Percentiles rank a stretch among this genome's conserved stretches.
Evolutionary conservation across 257 asterid species (phyloP).

Genomic region (Thymus mandschuricus): DNA sequence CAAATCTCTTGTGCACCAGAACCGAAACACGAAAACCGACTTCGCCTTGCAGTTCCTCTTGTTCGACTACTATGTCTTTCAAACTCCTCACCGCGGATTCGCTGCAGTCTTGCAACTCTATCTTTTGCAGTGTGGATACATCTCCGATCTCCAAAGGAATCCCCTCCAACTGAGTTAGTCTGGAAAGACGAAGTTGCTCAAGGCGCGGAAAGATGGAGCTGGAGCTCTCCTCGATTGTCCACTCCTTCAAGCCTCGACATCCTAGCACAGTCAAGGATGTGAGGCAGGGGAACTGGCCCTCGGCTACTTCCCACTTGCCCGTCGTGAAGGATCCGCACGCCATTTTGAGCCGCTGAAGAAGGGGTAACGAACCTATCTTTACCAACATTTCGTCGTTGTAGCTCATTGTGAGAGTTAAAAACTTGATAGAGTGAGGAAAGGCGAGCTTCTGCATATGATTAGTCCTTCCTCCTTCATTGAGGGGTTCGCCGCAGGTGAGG

Average conservation of each 20-base stretch:
- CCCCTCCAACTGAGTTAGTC: slow-evolving; percentile 8
- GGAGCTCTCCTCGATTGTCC: not conserved
- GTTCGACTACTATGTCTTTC: slow-evolving; percentile 16
- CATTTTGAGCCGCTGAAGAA: not conserved
- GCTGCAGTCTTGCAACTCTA: slow-evolving; percentile 7
- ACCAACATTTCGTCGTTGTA: not conserved
- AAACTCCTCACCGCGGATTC: not conserved
- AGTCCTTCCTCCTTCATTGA: not conserved
- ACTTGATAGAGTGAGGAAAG: slow-evolving; percentile 6
- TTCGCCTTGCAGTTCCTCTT: slow-evolving; percentile 1
- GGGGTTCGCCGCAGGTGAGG: not conserved
- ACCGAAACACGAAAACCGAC: not conserved
- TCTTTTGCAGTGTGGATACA: not conserved
- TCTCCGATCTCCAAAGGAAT: slow-evolving; percentile 26
- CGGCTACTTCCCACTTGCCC: not conserved
- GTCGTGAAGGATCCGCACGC: not conserved
- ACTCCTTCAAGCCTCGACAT: not conserved
- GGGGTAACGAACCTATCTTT: not conserved
- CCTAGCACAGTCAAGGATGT: not conserved
- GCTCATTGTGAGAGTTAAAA: not conserved
- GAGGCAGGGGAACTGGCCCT: not conserved
- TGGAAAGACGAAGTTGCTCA: not conserved
- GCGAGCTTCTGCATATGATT: not conserved
- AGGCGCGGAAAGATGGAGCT: not conserved
- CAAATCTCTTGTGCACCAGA: not conserved